Evolutionary conservation across 208 protist genomes (phyloP), one percentile per base, ranked within the genome.

Genomic region (Balamuthia mandrillaris): DNA sequence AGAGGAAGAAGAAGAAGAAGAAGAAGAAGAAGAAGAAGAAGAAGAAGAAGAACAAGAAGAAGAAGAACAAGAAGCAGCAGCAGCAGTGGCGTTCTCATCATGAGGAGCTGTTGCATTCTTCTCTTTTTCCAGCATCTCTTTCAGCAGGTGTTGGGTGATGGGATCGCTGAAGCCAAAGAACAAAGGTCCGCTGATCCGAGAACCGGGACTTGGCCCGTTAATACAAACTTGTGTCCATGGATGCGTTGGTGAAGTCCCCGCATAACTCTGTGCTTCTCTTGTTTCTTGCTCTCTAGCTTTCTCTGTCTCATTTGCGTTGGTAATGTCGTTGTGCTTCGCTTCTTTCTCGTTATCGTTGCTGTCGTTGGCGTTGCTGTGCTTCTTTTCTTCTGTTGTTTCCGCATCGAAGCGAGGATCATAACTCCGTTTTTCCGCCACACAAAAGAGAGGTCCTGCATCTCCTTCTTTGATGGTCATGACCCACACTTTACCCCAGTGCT

Each of bases 401-500:
- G 35, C 60, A 7, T 21, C 60, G n/a, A 12, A 42, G 1, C 2
- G 1, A 2, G 51, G 41, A n/a, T 82, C 75, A 41, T 82, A 47
- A 1, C 52, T 5, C 54, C 66, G 44, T 54, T 82, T 35, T 10
- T 54, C 37, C 21, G 66, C 75, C 29, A 82, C 75, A 44, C n/a
- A n/a, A n/a, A 82, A 82, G 14, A 61, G 35, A 24, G 75, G 75
- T 2, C 75, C 75, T 12, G 61, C 54, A 10, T 2, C 2, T 24
- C 75, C 75, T 29, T 82, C 75, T n/a, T 82, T 39, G 31, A 82
- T 82, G 37, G 61, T 54, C 75, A 82, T 82, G 49, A 82, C 66
- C 75, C 75, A 82, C 12, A 68, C 75, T 7, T 16, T 41, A 18
- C 75, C 75, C 75, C 75, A 82, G 37, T 82, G 61, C 47, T 37